Conservation (phyloP, 2,329 filamentous ascomycete species). For the Stagonosporopsis tanaceti region DNA sequence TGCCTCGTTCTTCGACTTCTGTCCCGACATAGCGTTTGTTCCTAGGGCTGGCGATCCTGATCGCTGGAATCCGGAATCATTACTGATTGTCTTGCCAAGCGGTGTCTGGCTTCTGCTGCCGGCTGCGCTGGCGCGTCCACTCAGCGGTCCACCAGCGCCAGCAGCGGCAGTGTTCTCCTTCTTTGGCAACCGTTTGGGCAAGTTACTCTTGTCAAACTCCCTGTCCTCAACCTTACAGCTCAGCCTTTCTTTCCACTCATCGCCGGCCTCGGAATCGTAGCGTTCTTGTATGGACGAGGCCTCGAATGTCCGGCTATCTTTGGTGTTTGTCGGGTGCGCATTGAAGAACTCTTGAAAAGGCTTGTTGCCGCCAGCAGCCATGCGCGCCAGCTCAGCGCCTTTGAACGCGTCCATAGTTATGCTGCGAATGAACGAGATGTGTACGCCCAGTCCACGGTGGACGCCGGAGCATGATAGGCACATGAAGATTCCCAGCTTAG, state of each 20-base stretch:
- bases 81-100: slow-evolving; percentile 46
- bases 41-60: slow-evolving; percentile 50
- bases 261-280: slow-evolving; percentile 87
- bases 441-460: slow-evolving; percentile 92
- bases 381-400: slow-evolving; percentile 86
- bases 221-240: slow-evolving; percentile 86
- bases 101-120: slow-evolving; percentile 51
- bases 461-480: slow-evolving; percentile 95
- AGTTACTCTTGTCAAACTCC: slow-evolving; percentile 78
- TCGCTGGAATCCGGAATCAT: slow-evolving; percentile 41
- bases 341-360: slow-evolving; percentile 90
- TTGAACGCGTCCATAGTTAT: slow-evolving; percentile 99
- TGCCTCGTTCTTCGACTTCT: slow-evolving; percentile 76
- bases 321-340: slow-evolving; percentile 54
- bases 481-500: slow-evolving; percentile 99
- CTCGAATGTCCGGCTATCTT: slow-evolving; percentile 70
- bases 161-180: slow-evolving; percentile 38
- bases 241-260: slow-evolving; percentile 93
- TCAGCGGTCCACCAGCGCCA: slow-evolving; percentile 37
- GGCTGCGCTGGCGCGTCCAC: slow-evolving; percentile 46
- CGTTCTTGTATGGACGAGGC: slow-evolving; percentile 88
- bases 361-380: slow-evolving; percentile 91
- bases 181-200: slow-evolving; percentile 60
- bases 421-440: slow-evolving; percentile 97
- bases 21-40: slow-evolving; percentile 47